Conservation (phyloP, 306 rosid genomes). For the Quercus rubra region DNA sequence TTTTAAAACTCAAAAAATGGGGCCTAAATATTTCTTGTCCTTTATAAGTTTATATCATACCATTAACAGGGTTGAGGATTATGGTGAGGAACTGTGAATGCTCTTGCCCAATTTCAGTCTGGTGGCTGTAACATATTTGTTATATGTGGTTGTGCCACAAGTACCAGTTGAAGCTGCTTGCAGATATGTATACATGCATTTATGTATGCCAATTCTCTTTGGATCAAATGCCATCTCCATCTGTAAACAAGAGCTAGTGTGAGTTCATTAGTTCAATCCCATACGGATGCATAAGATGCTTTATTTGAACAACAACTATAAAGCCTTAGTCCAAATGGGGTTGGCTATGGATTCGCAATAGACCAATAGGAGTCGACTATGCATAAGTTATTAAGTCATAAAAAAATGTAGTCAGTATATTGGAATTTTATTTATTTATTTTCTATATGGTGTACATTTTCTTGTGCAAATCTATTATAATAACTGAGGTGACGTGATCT, state of each 20-base stretch:
- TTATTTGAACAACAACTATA: neutral
- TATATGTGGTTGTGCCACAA: neutral
- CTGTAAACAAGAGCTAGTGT: neutral
- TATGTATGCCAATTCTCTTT: neutral
- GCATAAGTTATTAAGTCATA: neutral
- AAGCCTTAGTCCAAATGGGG: too few relatives aligned
- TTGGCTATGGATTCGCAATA: too few relatives aligned
- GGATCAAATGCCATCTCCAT: neutral
- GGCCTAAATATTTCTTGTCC: too few relatives aligned
- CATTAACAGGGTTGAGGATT: neutral
- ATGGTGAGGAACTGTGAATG: too few relatives aligned
- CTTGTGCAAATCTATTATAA: neutral
- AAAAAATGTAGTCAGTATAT: neutral
- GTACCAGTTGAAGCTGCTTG: neutral
- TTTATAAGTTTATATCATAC: neutral
- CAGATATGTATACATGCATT: neutral
- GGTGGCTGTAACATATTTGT: neutral
- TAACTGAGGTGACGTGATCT: neutral
- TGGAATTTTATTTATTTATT: neutral
- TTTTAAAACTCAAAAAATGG: neutral
- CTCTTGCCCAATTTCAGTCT: neutral
- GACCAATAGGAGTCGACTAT: too few relatives aligned
- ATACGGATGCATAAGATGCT: neutral
- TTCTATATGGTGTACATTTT: neutral
- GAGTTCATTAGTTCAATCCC: neutral